These are phyloP conservation scores for Entomortierella parvispora DNA, from an alignment of 192 early-diverging fungal genomes.

Conservation along the genomic window DNA sequence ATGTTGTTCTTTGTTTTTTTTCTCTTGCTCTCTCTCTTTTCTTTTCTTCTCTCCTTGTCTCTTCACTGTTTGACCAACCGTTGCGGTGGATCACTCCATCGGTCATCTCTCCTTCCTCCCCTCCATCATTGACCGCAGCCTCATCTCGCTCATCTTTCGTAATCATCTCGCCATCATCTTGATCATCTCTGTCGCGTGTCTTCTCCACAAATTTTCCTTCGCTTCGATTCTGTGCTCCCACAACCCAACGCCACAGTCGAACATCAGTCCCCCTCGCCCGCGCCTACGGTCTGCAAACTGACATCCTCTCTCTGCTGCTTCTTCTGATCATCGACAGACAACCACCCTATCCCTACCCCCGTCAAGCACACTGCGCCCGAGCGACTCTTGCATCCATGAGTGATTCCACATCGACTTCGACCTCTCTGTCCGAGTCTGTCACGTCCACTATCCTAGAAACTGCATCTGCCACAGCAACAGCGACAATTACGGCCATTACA, in stretches of 20 bases:
- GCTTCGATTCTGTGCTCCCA: neutral
- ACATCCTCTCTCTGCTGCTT: neutral
- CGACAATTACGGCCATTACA: neutral
- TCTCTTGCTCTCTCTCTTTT: neutral
- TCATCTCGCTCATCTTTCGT: neutral
- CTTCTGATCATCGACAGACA: too few species aligned
- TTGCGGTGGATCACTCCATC: too few species aligned
- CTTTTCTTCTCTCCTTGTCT: neutral
- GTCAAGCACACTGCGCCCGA: neutral
- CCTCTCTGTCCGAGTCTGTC: slow-evolving; percentile 12
- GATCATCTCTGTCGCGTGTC: neutral
- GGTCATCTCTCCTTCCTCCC: too few species aligned
- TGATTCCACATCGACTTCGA: slow-evolving; percentile 10
- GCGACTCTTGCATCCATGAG: slow-evolving; percentile 21
- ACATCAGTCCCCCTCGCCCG: neutral
- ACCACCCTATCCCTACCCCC: neutral
- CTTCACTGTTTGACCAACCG: neutral
- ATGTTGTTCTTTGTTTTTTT: neutral
- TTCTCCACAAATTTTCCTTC: neutral
- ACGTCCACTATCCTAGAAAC: slow-evolving; percentile 15
- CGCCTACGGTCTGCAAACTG: neutral
- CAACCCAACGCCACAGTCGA: too few species aligned
- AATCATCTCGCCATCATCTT: neutral
- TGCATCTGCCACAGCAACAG: neutral
- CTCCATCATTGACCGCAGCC: too few species aligned